These are phyloP conservation scores for Primulina huaijiensis DNA, from an alignment of 257 asterid genomes.

Conservation along the genomic window DNA sequence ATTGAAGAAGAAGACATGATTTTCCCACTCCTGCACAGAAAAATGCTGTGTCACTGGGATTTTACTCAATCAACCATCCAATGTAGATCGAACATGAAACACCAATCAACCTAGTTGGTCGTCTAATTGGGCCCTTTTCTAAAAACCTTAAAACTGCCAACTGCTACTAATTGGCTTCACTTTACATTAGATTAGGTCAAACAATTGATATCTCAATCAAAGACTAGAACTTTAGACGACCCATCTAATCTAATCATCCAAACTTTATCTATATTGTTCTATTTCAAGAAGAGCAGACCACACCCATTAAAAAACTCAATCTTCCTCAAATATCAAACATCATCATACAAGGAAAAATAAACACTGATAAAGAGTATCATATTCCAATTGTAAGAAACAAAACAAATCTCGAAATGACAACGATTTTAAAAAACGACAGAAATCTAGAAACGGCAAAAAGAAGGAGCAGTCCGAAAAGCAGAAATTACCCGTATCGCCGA, in stretches of 20 bases:
- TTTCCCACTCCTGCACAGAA: constrained; percentile 49
- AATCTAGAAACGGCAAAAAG: not conserved
- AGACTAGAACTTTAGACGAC: not conserved
- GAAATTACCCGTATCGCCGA: not conserved
- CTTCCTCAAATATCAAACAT: not conserved
- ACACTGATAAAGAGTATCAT: not conserved
- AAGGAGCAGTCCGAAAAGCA: not conserved
- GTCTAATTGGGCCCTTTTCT: not conserved
- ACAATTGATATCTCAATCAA: not conserved
- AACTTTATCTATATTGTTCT: too few species aligned
- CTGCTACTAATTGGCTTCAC: not conserved
- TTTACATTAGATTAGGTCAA: too few species aligned
- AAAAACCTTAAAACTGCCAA: not conserved
- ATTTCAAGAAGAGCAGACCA: not conserved
- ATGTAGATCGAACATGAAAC: not conserved
- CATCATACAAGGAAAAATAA: not conserved
- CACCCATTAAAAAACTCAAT: not conserved
- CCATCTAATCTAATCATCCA: not conserved
- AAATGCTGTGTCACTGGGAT: not conserved
- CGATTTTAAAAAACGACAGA: too few species aligned
- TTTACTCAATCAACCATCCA: not conserved
- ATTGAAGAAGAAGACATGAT: constrained; percentile 58
- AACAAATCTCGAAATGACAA: too few species aligned
- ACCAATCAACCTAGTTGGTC: not conserved
- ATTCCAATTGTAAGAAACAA: not conserved